Evolutionary conservation across 2,329 filamentous ascomycete species (phyloP), one percentile per base, ranked within the genome.

Genomic region (Neoscytalidium dimidiatum): DNA sequence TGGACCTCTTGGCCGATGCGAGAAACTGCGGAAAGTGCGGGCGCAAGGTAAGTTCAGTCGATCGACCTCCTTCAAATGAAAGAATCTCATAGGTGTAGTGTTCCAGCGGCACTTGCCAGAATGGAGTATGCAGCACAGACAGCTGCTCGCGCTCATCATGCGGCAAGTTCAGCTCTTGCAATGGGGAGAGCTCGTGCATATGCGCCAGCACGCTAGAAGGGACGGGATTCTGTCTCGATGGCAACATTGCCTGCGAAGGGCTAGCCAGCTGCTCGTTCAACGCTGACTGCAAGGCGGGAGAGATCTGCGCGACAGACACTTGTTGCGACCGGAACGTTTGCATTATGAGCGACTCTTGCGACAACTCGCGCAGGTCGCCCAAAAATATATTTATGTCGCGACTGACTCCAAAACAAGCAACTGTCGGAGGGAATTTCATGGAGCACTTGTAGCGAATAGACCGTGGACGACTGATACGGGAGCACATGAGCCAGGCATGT

Each of bases 81-180:
- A n/a, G n/a, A n/a, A n/a, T n/a, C n/a, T n/a, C n/a, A n/a, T n/a
- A n/a, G n/a, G n/a, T 71, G 38, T 19, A 29, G 4, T 77, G 75
- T 64, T 57, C 67, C 2, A 21, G 49, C 2, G 71, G 69, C 5
- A 48, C 62, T 14, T 78, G 75, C 60, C 67, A 69, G n/a, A 77
- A 78, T 64, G 75, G 75, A 17, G 73, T 75, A 0, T 78, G 75
- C 66, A 69, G 69, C 8, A 70, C 69, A 1, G 65, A 64, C 9
- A 62, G 70, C 9, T 78, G 75, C 67, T 21, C 28, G 14, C 70
- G 75, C 64, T 73, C 72, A 1, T 64, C 64, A 31, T 77, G 74
- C 67, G 61, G 64, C 11, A 69, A 68, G n/a, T 66, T 70, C 26
- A 67, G 68, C 8, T 52, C 68, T n/a, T 78, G 75, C 68, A 69